These are phyloP conservation scores for Mycena filopes DNA, from an alignment of 768 basidiomycete species.

Conservation along the genomic window DNA sequence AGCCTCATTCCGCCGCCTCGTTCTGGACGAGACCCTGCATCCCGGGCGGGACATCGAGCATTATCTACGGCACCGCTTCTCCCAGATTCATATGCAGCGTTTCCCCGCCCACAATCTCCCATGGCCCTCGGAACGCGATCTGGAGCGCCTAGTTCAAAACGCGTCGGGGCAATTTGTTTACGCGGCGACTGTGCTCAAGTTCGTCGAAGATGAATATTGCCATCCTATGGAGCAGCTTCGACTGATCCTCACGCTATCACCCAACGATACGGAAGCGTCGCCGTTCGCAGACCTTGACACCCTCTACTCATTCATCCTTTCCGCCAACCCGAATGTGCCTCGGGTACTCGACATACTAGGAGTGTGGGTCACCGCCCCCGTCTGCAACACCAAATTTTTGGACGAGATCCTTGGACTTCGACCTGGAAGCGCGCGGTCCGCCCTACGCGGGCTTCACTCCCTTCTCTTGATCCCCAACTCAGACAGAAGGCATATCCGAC, in stretches of 20 bases:
- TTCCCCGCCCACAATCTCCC: neutral
- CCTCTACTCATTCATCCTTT: neutral
- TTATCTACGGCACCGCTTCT: neutral
- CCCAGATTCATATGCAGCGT: neutral
- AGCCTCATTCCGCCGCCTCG: neutral
- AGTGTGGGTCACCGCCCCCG: neutral
- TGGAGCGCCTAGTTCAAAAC: constrained; percentile 22
- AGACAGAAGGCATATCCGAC: neutral
- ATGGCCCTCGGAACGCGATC: constrained; percentile 21
- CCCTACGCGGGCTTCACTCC: neutral
- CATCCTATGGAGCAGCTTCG: constrained; percentile 11
- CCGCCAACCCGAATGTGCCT: neutral
- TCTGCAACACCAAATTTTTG: neutral
- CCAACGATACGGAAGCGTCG: neutral
- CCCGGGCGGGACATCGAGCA: neutral
- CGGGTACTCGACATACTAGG: neutral
- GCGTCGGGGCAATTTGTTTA: constrained; percentile 31
- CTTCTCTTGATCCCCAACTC: neutral
- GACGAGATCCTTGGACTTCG: neutral
- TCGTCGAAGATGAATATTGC: constrained; percentile 32
- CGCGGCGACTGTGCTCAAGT: constrained; percentile 40
- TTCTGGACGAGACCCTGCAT: neutral
- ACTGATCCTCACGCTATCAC: neutral
- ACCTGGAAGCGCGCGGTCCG: neutral
- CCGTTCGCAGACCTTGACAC: neutral